Percentiles rank a stretch among this genome's conserved stretches.
These are phyloP conservation scores for Phytopythium litorale DNA, from an alignment of 352 stramenopile species.

Conservation along the genomic window DNA sequence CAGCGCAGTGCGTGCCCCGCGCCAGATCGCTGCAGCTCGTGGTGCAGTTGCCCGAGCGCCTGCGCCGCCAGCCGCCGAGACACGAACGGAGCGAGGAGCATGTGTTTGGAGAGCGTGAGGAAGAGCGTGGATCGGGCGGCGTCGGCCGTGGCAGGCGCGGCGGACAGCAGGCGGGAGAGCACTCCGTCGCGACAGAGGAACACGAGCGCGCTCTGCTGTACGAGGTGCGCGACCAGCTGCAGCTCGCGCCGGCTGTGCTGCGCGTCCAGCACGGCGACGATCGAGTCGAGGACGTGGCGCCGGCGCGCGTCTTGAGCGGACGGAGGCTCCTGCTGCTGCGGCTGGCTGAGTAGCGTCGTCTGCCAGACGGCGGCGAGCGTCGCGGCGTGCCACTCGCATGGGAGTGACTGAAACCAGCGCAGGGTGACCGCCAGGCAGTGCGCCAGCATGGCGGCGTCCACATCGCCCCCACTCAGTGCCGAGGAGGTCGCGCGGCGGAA, in stretches of 20 bases:
- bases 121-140: conserved; percentile 14
- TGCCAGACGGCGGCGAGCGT: conserved; percentile 61
- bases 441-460: conserved; percentile 47
- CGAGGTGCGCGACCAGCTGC: conserved; percentile 27
- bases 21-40: conserved; percentile 26
- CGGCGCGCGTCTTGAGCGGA: not conserved
- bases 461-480: conserved; percentile 24
- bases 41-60: conserved; percentile 32
- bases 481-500: conserved; percentile 51
- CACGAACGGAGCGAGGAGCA: conserved; percentile 46
- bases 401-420: conserved; percentile 48
- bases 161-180: not conserved
- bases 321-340: conserved; percentile 4
- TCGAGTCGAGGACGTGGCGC: conserved; percentile 1
- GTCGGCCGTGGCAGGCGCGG: not conserved
- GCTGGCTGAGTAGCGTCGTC: conserved; percentile 40
- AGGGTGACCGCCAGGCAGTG: conserved; percentile 47
- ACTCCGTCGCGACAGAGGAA: conserved; percentile 45
- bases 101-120: conserved; percentile 49
- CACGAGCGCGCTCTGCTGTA: conserved; percentile 49
- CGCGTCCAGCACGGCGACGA: conserved; percentile 54
- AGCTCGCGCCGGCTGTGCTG: conserved; percentile 30
- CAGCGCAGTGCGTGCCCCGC: conserved; percentile 18
- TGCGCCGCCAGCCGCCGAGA: conserved; percentile 38
- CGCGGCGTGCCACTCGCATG: conserved; percentile 67